Evolutionary conservation across 1,284 basidiomycete genomes (phyloP).

Genomic region (Moesziomyces sp.): DNA sequence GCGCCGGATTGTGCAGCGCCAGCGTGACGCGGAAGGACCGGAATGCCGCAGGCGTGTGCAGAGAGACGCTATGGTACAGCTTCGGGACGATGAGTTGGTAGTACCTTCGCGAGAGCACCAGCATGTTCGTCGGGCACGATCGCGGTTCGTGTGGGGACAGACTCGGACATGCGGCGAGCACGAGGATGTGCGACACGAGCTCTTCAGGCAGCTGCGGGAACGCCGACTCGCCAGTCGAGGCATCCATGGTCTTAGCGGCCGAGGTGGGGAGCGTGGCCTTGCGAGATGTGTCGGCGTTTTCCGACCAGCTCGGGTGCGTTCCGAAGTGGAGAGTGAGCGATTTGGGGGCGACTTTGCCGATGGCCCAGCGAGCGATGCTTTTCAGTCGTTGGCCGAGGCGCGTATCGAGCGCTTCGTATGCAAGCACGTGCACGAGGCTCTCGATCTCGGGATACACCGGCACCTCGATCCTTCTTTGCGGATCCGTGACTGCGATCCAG

Average conservation of each 20-base stretch:
- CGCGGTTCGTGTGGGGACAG: constrained; percentile 35
- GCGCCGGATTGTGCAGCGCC: constrained; percentile 51
- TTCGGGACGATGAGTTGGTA: constrained; percentile 38
- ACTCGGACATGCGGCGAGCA: constrained; percentile 43
- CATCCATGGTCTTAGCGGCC: neutral
- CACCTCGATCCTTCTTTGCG: constrained; percentile 31
- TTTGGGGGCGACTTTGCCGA: neutral
- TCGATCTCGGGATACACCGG: constrained; percentile 32
- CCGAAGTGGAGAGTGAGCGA: too few relatives aligned
- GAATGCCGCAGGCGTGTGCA: constrained; percentile 39
- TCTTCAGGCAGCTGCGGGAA: constrained; percentile 41
- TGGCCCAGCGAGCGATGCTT: constrained; percentile 11
- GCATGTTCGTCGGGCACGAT: constrained; percentile 37
- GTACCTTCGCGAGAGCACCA: constrained; percentile 45
- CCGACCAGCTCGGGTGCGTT: too few relatives aligned
- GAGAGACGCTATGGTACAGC: constrained; percentile 47
- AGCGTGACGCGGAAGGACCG: constrained; percentile 44
- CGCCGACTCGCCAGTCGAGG: constrained; percentile 5
- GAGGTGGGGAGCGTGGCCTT: neutral
- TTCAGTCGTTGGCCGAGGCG: constrained; percentile 9
- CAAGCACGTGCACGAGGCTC: constrained; percentile 28
- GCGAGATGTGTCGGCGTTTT: neutral
- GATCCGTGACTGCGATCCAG: constrained; percentile 49
- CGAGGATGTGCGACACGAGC: constrained; percentile 41
- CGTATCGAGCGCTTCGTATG: constrained; percentile 29